Evolutionary conservation across 139 green algal species (phyloP).

Genomic region (Auxenochlorella pyrenoidosa): DNA sequence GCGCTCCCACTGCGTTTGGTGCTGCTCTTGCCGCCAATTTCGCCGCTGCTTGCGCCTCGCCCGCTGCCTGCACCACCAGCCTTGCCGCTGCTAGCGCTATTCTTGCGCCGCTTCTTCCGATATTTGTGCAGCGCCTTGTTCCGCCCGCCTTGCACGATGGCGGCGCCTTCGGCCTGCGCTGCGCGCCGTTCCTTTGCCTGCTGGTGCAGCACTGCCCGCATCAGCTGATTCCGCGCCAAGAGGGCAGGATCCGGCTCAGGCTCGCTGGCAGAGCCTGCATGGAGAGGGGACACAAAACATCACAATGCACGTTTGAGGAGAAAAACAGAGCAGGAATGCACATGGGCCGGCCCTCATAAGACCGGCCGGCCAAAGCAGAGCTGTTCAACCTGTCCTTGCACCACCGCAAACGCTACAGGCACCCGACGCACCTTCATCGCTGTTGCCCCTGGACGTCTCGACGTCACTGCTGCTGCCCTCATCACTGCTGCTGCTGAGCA

Average conservation of each 20-base stretch:
- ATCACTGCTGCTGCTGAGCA: not conserved
- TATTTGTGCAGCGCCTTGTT: conserved; percentile 3
- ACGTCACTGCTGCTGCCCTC: not conserved
- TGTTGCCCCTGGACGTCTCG: not conserved
- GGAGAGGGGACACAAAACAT: not conserved
- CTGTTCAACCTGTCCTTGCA: not conserved
- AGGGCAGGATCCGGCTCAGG: not conserved
- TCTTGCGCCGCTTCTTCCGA: not conserved
- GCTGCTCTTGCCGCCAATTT: not conserved
- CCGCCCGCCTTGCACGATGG: not conserved
- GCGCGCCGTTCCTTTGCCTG: not conserved
- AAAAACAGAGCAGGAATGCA: not conserved
- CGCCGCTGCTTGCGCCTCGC: not conserved
- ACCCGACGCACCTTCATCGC: not conserved
- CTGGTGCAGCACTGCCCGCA: not conserved
- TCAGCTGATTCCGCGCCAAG: not conserved
- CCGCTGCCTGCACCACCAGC: not conserved
- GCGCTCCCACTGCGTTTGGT: not conserved
- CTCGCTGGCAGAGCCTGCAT: not conserved
- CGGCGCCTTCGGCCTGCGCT: not conserved
- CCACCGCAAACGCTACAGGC: not conserved
- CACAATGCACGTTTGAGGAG: not conserved
- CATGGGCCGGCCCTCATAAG: not conserved
- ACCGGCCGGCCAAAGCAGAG: not conserved
- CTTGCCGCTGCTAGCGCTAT: too few species aligned